phyloP scores from a whole-genome alignment of 441 rosid species.

The Pelargonium fulgidum region DNA sequence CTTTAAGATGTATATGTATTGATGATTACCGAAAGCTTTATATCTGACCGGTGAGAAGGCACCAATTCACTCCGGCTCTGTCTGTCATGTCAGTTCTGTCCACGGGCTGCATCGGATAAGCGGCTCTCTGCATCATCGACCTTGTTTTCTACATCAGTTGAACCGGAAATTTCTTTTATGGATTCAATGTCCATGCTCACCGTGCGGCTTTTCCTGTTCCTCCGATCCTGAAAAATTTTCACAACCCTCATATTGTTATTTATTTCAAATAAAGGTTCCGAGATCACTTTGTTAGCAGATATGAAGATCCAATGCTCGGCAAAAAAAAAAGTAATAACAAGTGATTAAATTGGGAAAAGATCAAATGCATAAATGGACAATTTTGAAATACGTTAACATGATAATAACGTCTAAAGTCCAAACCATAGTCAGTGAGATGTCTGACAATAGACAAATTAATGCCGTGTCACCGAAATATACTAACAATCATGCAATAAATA shows the following conservation, averaged over 20 bases:
- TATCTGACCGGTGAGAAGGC: background rate
- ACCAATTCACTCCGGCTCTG: too few species aligned
- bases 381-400: background rate
- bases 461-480: too few species aligned
- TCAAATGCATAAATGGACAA: too few species aligned
- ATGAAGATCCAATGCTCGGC: too few species aligned
- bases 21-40: constrained; percentile 13
- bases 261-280: too few species aligned
- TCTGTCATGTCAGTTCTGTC: constrained; percentile 21
- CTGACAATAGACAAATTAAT: background rate
- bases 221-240: constrained; percentile 2
- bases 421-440: background rate
- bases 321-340: too few species aligned
- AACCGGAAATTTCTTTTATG: background rate
- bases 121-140: constrained; percentile 29
- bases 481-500: too few species aligned
- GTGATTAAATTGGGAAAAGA: too few species aligned
- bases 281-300: too few species aligned
- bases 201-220: background rate
- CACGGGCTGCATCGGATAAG: constrained; percentile 20
- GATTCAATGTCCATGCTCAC: constrained; percentile 2
- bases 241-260: background rate
- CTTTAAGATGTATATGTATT: constrained; percentile 14
- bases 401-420: background rate
- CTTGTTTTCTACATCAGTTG: constrained; percentile 29